Evolutionary conservation across 306 rosid genomes (phyloP).

Genomic region (Spatholobus suberectus): DNA sequence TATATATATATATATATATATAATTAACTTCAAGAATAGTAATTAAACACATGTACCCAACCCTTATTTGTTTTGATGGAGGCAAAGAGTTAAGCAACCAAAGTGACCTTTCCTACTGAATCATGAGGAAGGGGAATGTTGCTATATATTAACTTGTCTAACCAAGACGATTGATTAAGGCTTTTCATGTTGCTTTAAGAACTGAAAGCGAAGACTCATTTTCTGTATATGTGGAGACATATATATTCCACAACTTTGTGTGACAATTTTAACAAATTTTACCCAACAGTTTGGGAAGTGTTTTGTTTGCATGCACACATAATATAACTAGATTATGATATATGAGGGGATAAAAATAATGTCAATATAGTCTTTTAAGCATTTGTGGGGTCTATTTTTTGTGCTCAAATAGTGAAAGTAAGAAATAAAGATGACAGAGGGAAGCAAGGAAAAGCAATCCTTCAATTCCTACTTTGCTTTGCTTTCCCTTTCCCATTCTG

Average conservation of each 20-base stretch:
- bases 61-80: not conserved
- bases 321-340: not conserved
- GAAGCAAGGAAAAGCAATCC: conserved; percentile 37
- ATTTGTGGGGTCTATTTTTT: conserved; percentile 42
- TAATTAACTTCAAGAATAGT: not conserved
- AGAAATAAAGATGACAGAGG: conserved; percentile 46
- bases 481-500: conserved; percentile 39
- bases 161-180: not conserved
- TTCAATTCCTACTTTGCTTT: conserved; percentile 20
- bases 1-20: no score
- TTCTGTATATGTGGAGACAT: not conserved
- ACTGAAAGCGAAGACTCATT: not conserved
- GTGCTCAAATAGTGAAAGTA: conserved; percentile 42
- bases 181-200: not conserved
- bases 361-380: conserved; percentile 35
- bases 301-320: not conserved
- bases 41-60: not conserved
- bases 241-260: not conserved
- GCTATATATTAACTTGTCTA: not conserved
- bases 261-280: not conserved
- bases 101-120: conserved; percentile 12
- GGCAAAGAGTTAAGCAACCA: not conserved
- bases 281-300: not conserved
- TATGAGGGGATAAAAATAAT: conserved; percentile 8
- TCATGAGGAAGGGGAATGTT: conserved; percentile 31